Base-by-base conservation (phyloP, 1,284 basidiomycete genomes). In the Phlebopus sp. region DNA sequence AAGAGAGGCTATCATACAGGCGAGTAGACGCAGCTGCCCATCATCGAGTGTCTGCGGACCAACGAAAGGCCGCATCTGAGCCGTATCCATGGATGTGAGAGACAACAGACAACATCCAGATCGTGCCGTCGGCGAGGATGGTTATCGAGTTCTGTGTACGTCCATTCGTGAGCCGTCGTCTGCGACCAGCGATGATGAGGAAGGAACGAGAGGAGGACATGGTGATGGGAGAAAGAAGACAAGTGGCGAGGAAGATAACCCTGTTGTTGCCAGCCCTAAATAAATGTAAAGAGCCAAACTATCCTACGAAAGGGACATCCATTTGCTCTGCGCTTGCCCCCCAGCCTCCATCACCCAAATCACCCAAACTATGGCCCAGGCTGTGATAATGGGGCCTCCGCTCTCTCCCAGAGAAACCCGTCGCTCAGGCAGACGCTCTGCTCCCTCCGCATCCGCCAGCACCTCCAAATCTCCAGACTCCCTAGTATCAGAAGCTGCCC, bases 391-490 rank as follows among this genome's bases (percentile, higher is more conserved):
- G 86, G 84, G 83, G 47, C 84, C 85, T 19, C 84, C 84, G n/a
- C 75, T 82, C 44, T 85, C 84, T 51, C 85, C 84, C 21, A 74
- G 83, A 59, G 86, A 88, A 68, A 83, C 84, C 45, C 76, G 86
- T 56, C 83, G 86, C 55, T 88, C 86, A 55, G 82, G 82, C 34
- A 74, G 86, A 55, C 85, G 85, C 45, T 82, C 84, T 54, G 77
- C 73, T 14, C 82, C 80, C 49, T 82, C 84, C 42, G 70, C 74
- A 25, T 84, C 84, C 10, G 77, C 81, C 29, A 82, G 78, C 63
- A 73, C 77, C 51, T 84, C 83, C 39, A 86, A 86, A 67, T 88
- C 87, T 32, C 84, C 86, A 58, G 83, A 86, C 66, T 87, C 86
- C n/a, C 68, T 76, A 59, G 66, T 74, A 65, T 75, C 81, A 60